Evolutionary conservation across 352 stramenopile genomes (phyloP), one percentile per base, ranked within the genome.

Genomic region (Phytophthora rubi): DNA sequence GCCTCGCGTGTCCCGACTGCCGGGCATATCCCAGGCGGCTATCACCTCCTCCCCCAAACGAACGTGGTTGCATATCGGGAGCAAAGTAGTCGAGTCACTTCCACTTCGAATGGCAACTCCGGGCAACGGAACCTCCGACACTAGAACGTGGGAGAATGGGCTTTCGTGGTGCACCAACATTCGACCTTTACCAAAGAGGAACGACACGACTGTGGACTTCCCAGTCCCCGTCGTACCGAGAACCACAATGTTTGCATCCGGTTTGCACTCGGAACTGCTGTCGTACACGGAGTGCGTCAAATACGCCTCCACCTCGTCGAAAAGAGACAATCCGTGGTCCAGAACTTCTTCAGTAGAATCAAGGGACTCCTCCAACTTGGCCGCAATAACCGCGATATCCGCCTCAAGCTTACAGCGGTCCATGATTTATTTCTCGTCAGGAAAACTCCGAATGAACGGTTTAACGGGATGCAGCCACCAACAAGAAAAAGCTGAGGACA

Each of bases 11-110:
- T 76, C 70, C 47, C 59, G 59, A 65, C 42, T 70, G 16, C 64
- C 64, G 32, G 70, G 70, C 70, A 73, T 76, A 73, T 76, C 70
- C 70, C 70, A 73, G 6, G 68, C 64, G 16, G 48, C 58, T 32
- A 69, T 45, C 5, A 16, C n/a, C 1, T 7, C 52, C 2, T 60
- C 33, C 15, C 18, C 26, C 1, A 63, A 6, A 6, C 9, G 5
- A 13, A 67, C 32, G 32, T 58, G 48, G n/a, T 59, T 73, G 0
- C 60, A 49, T 5, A 57, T 30, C 10, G 70, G 70, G n/a, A 73
- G 18, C 0, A 76, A 54, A 1, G 64, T 67, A 7, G 23, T n/a
- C 0, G 59, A 73, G 0, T 26, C 37, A 13, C 5, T 12, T 10
- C 70, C 70, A 42, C 70, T 60, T 56, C 18, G 53, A 5, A 76